Conservation (phyloP, 768 basidiomycete species). For the Lactarius quietus region DNA sequence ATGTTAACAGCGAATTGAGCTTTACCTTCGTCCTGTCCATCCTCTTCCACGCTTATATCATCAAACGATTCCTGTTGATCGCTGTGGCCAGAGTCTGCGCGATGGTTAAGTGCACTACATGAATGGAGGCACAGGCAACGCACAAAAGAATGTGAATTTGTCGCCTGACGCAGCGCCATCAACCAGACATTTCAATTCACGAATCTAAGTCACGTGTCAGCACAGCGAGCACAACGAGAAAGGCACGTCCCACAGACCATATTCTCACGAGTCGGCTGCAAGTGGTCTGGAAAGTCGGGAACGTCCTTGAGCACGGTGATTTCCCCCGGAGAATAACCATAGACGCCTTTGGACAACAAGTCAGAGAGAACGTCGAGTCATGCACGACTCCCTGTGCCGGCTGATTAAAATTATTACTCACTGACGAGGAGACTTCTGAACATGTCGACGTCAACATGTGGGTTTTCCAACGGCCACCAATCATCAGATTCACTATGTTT, state of each 20-base stretch:
- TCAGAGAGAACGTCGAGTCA: background rate
- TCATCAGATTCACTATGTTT: background rate
- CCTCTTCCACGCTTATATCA: slow-evolving; percentile 17
- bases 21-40: slow-evolving; percentile 23
- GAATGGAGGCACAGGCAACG: background rate
- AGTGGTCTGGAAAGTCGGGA: background rate
- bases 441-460: slow-evolving; percentile 23
- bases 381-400: background rate
- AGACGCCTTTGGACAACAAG: slow-evolving; percentile 6
- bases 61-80: slow-evolving; percentile 22
- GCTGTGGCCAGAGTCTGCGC: slow-evolving; percentile 29
- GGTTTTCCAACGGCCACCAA: slow-evolving; percentile 10
- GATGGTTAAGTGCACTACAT: background rate
- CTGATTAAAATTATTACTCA: background rate
- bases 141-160: slow-evolving; percentile 30
- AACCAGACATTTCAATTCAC: slow-evolving; percentile 20
- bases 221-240: background rate
- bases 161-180: slow-evolving; percentile 27
- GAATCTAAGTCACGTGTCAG: slow-evolving; percentile 12
- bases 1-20: background rate
- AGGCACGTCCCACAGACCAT: slow-evolving; percentile 13
- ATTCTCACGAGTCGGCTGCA: slow-evolving; percentile 20
- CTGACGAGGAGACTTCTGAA: slow-evolving; percentile 12
- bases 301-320: slow-evolving; percentile 25
- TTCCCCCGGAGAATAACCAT: slow-evolving; percentile 20